Base-by-base conservation (phyloP, 768 basidiomycete species). In the Lactifluus echinatus region DNA sequence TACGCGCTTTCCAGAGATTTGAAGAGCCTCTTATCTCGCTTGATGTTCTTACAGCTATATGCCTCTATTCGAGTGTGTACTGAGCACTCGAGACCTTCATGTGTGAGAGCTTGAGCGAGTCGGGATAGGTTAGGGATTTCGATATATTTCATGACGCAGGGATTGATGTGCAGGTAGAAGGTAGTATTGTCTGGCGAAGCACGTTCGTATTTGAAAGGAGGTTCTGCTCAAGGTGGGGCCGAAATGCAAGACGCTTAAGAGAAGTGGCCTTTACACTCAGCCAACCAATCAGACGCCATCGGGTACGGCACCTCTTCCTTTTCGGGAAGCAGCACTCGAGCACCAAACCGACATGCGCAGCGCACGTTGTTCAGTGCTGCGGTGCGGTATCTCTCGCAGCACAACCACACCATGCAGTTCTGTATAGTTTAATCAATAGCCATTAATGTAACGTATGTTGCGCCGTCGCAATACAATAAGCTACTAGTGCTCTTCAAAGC, bases 21-120 rank as follows among this genome's bases (percentile, higher is more conserved):
- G 79, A 93, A 93, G 71, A 97, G 86, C 70, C 88, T 90, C 82
- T 93, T 92, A 79, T 99, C 96, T 66, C 89, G 87, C 65, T 91
- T 89, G 72, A 96, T 87, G 72, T 93, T 87, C 81, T 99, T 99
- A 80, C 92, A 93, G 67, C 88, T 90, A 77, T 97, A 99, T 0
- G 92, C 94, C 72, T 97, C 95, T 71, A 98, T 85, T 63, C 93
- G 82, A 44, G 91, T 92, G 72, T 91, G 85, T 7, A 95, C 91
- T 4, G 84, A 80, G 70, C 90, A 91, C 71, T 93, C 89, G 47
- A 87, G 82, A 11, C 92, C 89, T 62, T 91, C 87, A 70, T 90
- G 87, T 4, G 86, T 85, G 47, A 94, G 84, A 15, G 84, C 81
- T 66, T 85, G 81, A 0, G 87, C 83, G 56, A 96, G 82, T 53